A percentile compares a stretch with the other conserved stretches of the same genome.
Conservation (phyloP, 202 grass and related monocot species). For the Carex arenaria region DNA sequence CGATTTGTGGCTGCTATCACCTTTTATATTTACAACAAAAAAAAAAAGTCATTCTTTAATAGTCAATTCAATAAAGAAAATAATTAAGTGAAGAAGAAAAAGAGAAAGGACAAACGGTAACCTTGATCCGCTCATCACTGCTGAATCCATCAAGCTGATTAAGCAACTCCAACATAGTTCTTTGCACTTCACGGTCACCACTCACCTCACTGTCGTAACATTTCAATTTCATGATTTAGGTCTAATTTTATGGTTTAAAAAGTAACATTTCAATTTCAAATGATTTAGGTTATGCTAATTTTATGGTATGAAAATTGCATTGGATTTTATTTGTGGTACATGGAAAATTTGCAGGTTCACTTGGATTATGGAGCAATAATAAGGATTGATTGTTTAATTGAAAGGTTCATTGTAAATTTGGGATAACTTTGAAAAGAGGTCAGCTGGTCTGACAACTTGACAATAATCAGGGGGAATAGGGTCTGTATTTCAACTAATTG, state of each 20-base stretch:
- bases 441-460: background rate
- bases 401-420: background rate
- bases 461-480: background rate
- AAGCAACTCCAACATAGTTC: slow-evolving; percentile 88
- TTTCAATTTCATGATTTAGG: background rate
- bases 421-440: background rate
- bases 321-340: background rate
- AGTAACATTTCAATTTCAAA: background rate
- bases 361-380: background rate
- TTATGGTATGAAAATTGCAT: background rate
- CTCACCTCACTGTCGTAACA: slow-evolving; percentile 75
- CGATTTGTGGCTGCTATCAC: slow-evolving; percentile 92
- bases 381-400: background rate
- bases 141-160: slow-evolving; percentile 99
- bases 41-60: background rate
- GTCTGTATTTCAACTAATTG: background rate
- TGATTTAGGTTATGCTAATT: no score
- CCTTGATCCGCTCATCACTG: slow-evolving; percentile 88
- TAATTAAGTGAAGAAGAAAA: background rate
- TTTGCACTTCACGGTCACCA: slow-evolving; percentile 86
- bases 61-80: background rate
- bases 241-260: no score
- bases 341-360: background rate
- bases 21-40: slow-evolving; percentile 37
- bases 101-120: slow-evolving; percentile 25